A percentile compares a stretch with the other conserved stretches of the same genome.
Evolutionary conservation across 805 yeast species (phyloP).

Genomic region (Wickerhamiella australiensis): DNA sequence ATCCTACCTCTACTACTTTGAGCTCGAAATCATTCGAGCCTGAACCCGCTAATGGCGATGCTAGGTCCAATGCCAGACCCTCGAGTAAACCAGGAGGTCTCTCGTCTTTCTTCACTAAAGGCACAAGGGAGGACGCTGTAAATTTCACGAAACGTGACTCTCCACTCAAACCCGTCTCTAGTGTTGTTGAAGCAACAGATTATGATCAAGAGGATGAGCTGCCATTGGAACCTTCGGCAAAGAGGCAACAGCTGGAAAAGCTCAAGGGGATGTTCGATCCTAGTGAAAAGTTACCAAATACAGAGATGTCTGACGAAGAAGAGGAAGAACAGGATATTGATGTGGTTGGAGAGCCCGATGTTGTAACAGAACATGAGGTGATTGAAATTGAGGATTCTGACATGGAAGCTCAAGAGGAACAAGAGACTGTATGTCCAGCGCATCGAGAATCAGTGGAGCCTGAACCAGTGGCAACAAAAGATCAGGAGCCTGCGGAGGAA

Average conservation of each 20-base stretch:
- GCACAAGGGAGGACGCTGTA: conserved; percentile 2
- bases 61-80: background rate
- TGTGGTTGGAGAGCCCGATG: background rate
- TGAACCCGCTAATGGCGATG: background rate
- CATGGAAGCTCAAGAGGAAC: background rate
- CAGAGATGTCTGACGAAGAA: background rate
- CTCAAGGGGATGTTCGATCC: conserved; percentile 4
- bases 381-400: background rate
- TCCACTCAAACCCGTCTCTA: background rate
- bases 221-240: background rate
- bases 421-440: background rate
- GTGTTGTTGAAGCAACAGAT: background rate
- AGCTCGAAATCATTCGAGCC: too few species aligned
- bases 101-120: background rate
- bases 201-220: background rate
- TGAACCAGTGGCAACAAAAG: too few species aligned
- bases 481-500: background rate
- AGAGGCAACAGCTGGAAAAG: conserved; percentile 5
- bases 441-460: too few species aligned
- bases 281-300: background rate
- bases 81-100: background rate
- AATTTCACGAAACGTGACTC: background rate
- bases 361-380: background rate
- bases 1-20: background rate
- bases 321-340: conserved; percentile 2